Base-by-base conservation (phyloP, 441 rosid genomes). In the Raphanus hybrid region DNA sequence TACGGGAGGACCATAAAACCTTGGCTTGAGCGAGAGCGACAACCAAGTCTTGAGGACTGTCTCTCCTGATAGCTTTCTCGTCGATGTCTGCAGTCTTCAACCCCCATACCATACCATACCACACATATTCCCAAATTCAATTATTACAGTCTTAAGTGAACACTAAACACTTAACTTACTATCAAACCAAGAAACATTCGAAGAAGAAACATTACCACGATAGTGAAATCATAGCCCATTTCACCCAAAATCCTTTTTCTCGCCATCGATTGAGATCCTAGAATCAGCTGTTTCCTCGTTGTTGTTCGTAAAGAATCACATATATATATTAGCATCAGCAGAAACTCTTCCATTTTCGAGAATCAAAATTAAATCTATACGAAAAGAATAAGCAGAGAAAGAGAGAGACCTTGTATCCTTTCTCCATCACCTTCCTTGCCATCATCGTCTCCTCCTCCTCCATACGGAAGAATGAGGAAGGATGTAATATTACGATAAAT, bases 81-180 rank as follows among this genome's bases (percentile, higher is more conserved):
- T 90, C 92, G 41, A 90, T 88, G 76, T 90, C 91, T 79, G 94
- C 92, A 55, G 87, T 90, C 94, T 90, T 67, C 29, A 80, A 74
- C 15, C 55, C 39, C 39, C 39, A 35, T 35, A 35, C 39, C 39
- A 35, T 35, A 35, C 14, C n/a, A n/a, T n/a, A n/a, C n/a, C 14
- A 43, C 3, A 43, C 78, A 80, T 64, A 45, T 43, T n/a, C 50
- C 8, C 54, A 23, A 39, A 57, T 8, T 6, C 70, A 43, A 43
- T 3, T 43, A 43, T 43, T 10, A 43, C 50, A 43, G 50, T 43
- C 50, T 23, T 29, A 11, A 11, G 11, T 43, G 50, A 43, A 45
- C 4, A 45, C 52, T 45, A 45, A 45, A 45, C 52, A 45, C 52
- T 45, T 45, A 45, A 45, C 50, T 43, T 52, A 52, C 6, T 39